Evolutionary conservation across 495 filamentous ascomycete species (phyloP).

Genomic region (Penicillium steckii): DNA sequence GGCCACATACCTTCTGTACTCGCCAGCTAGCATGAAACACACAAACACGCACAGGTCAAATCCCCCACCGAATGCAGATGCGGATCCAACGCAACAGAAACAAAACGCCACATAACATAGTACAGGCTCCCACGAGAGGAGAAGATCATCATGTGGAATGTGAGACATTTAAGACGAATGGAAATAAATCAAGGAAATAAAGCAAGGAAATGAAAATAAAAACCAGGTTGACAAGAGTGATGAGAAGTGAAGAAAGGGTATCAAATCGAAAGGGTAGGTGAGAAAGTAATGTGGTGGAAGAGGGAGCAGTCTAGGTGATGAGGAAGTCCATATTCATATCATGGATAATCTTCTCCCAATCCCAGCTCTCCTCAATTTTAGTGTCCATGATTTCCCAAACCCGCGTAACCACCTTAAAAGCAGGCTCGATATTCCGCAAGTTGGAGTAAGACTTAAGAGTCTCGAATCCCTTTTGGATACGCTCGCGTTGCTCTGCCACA

Average conservation of each 20-base stretch:
- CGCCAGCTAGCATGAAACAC: slow-evolving; percentile 3
- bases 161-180: slow-evolving; percentile 4
- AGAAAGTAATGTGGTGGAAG: slow-evolving; percentile 8
- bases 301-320: slow-evolving; percentile 52
- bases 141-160: slow-evolving; percentile 17
- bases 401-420: slow-evolving; percentile 69
- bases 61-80: slow-evolving; percentile 19
- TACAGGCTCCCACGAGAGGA: slow-evolving; percentile 17
- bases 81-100: slow-evolving; percentile 11
- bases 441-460: slow-evolving; percentile 74
- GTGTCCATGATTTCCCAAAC: slow-evolving; percentile 83
- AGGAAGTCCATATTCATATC: slow-evolving; percentile 81
- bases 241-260: slow-evolving; percentile 1
- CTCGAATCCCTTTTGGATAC: slow-evolving; percentile 66
- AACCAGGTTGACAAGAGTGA: background rate
- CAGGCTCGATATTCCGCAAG: slow-evolving; percentile 77
- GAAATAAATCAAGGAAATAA: too few relatives aligned
- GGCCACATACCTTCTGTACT: background rate
- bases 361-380: slow-evolving; percentile 75
- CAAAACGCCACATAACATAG: slow-evolving; percentile 22
- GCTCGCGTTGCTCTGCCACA: slow-evolving; percentile 61
- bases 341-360: slow-evolving; percentile 82
- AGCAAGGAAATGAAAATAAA: background rate
- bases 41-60: slow-evolving; percentile 2
- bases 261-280: background rate